Evolutionary conservation across 1,284 basidiomycete genomes (phyloP).

Genomic region (Cryptococcus wingfieldii): DNA sequence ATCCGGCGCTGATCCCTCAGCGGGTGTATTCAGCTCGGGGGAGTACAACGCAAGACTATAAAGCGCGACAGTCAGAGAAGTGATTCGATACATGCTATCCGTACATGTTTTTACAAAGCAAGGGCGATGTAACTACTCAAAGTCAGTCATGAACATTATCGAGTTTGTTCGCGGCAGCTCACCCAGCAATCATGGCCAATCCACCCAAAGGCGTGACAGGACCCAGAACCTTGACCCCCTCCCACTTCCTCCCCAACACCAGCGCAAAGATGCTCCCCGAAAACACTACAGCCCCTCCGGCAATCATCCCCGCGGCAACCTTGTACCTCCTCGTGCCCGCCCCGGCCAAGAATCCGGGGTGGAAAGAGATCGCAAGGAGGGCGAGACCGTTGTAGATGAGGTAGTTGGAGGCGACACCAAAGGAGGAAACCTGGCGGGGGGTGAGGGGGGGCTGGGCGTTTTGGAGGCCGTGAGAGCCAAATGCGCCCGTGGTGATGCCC

Average conservation of each 20-base stretch:
- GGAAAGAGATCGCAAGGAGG: conserved; percentile 64
- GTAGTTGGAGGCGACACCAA: conserved; percentile 44
- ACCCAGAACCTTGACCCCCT: conserved; percentile 57
- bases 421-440: conserved; percentile 33
- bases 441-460: conserved; percentile 39
- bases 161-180: conserved; percentile 38
- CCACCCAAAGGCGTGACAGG: conserved; percentile 74
- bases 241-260: conserved; percentile 58
- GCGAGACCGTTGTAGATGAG: conserved; percentile 70
- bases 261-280: conserved; percentile 67
- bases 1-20: too few relatives aligned
- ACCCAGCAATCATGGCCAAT: conserved; percentile 71
- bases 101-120: conserved; percentile 6
- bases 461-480: conserved; percentile 46
- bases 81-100: too few relatives aligned
- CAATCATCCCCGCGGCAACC: conserved; percentile 65
- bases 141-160: background rate
- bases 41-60: too few relatives aligned
- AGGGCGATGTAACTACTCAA: conserved; percentile 21
- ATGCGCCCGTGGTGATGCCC: conserved; percentile 46
- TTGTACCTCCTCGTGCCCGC: conserved; percentile 48
- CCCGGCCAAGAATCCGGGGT: conserved; percentile 53
- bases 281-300: conserved; percentile 64
- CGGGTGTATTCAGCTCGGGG: too few relatives aligned
- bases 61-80: too few relatives aligned